phyloP scores from a whole-genome alignment of 2,329 filamentous ascomycete genomes.

The Cordyceps cateniannulata region DNA sequence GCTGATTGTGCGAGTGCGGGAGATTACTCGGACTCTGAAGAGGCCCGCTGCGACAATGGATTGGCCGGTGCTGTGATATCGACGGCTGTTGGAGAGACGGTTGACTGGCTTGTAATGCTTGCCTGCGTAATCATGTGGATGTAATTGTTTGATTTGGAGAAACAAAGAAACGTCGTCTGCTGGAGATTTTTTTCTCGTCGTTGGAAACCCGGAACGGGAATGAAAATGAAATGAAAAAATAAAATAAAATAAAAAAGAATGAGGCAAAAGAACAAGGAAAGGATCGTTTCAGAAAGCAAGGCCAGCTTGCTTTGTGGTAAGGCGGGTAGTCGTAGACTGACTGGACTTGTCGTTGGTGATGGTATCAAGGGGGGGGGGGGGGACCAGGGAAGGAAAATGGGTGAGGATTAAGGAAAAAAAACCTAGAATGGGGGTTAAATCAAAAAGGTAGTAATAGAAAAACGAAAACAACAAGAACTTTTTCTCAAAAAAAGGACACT shows the following conservation, averaged over 20 bases:
- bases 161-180: too few species aligned
- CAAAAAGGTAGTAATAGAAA: neutral
- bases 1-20: neutral
- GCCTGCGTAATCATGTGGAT: slow-evolving; percentile 2
- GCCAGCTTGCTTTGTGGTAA: slow-evolving; percentile 48
- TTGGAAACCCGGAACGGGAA: too few species aligned
- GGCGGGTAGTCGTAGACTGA: slow-evolving; percentile 19
- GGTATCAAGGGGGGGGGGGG: slow-evolving; percentile 22
- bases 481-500: slow-evolving; percentile 37
- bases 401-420: neutral
- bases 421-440: slow-evolving; percentile 15
- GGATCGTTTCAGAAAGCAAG: slow-evolving; percentile 38
- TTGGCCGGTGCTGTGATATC: slow-evolving; percentile 1
- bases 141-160: slow-evolving; percentile 4
- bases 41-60: neutral
- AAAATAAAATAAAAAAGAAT: slow-evolving; percentile 37
- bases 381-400: neutral
- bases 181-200: too few species aligned
- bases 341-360: slow-evolving; percentile 27
- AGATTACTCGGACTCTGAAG: slow-evolving; percentile 7
- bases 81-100: neutral
- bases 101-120: slow-evolving; percentile 8
- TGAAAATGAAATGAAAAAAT: slow-evolving; percentile 26
- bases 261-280: slow-evolving; percentile 34
- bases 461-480: slow-evolving; percentile 23